These are phyloP conservation scores for Penicillium sp. DNA, from an alignment of 2,329 filamentous ascomycete genomes.

Conservation along the genomic window DNA sequence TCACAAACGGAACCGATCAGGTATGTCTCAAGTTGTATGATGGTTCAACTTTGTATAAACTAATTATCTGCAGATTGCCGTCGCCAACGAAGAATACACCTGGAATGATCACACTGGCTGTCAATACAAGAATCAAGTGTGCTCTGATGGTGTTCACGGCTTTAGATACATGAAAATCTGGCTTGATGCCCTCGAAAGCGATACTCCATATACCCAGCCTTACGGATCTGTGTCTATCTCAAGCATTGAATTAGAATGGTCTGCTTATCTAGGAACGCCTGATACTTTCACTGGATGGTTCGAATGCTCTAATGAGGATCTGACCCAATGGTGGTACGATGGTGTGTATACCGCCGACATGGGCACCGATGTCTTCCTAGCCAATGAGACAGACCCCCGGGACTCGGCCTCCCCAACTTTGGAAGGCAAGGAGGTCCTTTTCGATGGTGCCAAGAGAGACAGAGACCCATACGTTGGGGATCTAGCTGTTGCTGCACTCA, in stretches of 20 bases:
- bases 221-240: conserved; percentile 48
- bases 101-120: conserved; percentile 52
- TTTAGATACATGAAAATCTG: conserved; percentile 55
- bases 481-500: conserved; percentile 51
- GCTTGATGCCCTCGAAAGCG: conserved; percentile 45
- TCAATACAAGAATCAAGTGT: conserved; percentile 45
- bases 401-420: conserved; percentile 46
- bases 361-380: conserved; percentile 47
- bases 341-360: conserved; percentile 55
- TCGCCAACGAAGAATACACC: conserved; percentile 42
- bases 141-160: conserved; percentile 54
- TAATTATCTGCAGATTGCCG: conserved; percentile 39
- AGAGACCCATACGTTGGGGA: conserved; percentile 57
- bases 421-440: conserved; percentile 48
- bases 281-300: conserved; percentile 55
- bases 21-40: neutral
- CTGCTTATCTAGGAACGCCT: conserved; percentile 49
- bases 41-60: neutral
- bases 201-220: conserved; percentile 47
- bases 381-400: conserved; percentile 53
- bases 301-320: conserved; percentile 51
- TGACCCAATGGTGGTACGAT: conserved; percentile 57
- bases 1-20: conserved; percentile 53
- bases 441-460: conserved; percentile 55
- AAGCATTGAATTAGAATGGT: conserved; percentile 45